Conservation (phyloP, 495 filamentous ascomycete genomes). For the Cercophora newfieldiana region DNA sequence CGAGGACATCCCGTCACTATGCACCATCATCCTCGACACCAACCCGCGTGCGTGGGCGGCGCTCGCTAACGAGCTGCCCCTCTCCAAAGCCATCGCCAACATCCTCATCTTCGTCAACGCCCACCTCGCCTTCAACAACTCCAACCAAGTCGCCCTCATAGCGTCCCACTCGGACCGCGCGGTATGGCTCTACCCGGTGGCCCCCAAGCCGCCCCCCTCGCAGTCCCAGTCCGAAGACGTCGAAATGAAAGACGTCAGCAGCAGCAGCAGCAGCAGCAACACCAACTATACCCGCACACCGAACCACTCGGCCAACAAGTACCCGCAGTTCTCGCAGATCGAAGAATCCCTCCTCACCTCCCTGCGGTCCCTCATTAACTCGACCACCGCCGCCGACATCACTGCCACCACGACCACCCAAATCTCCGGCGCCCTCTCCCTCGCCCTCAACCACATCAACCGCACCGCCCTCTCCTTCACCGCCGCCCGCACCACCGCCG, state of each 20-base stretch:
- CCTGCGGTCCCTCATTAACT: constrained; percentile 65
- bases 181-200: constrained; percentile 79
- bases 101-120: constrained; percentile 95
- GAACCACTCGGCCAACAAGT: constrained; percentile 77
- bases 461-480: constrained; percentile 48
- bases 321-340: constrained; percentile 83
- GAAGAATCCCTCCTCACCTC: constrained; percentile 74
- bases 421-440: constrained; percentile 86
- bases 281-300: constrained; percentile 5
- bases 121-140: constrained; percentile 88
- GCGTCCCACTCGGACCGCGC: constrained; percentile 84
- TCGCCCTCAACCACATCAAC: constrained; percentile 88
- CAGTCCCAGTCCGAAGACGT: constrained; percentile 37
- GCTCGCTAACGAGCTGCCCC: constrained; percentile 71
- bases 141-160: constrained; percentile 89
- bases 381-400: constrained; percentile 62
- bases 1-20: constrained; percentile 77
- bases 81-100: constrained; percentile 82
- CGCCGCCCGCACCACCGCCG: constrained; percentile 28
- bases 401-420: constrained; percentile 65
- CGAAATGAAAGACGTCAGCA: constrained; percentile 46
- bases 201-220: constrained; percentile 33
- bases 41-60: constrained; percentile 93
- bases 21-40: constrained; percentile 91
- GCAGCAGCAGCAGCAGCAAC: too few relatives aligned